phyloP scores from a whole-genome alignment of 495 filamentous ascomycete genomes.

The Penicillium flavigenum region DNA sequence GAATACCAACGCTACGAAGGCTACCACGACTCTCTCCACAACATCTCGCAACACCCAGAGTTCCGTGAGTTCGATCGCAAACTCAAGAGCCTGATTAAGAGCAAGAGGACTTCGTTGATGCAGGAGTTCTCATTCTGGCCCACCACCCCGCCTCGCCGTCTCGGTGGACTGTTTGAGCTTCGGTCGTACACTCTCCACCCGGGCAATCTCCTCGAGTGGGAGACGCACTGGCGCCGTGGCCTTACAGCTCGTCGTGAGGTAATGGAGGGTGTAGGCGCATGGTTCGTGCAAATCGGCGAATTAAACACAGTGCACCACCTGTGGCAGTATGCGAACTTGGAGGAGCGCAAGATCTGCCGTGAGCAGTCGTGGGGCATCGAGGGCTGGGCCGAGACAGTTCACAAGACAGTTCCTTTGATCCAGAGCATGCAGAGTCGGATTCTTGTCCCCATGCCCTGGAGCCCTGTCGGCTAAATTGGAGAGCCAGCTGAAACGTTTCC shows the following conservation, averaged over 20 bases:
- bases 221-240: conserved; percentile 95
- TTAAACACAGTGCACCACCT: conserved; percentile 97
- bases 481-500: neutral
- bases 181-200: conserved; percentile 96
- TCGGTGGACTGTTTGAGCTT: conserved; percentile 94
- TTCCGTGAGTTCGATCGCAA: conserved; percentile 78
- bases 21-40: conserved; percentile 88
- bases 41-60: conserved; percentile 74
- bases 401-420: conserved; percentile 97
- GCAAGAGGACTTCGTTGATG: conserved; percentile 90
- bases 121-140: conserved; percentile 99
- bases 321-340: conserved; percentile 96
- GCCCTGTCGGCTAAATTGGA: conserved; percentile 68
- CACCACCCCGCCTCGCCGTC: conserved; percentile 80
- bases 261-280: conserved; percentile 98
- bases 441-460: conserved; percentile 94
- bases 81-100: conserved; percentile 74
- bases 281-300: conserved; percentile 98
- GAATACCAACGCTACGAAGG: conserved; percentile 97
- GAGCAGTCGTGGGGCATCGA: conserved; percentile 95
- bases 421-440: conserved; percentile 94
- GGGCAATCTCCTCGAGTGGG: conserved; percentile 95
- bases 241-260: conserved; percentile 87
- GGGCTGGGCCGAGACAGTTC: conserved; percentile 96
- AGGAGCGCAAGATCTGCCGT: conserved; percentile 85